Percentiles rank a stretch among this genome's conserved stretches.
These are phyloP conservation scores for Juglanconis juglandina DNA, from an alignment of 2,329 filamentous ascomycete species.

Conservation along the genomic window DNA sequence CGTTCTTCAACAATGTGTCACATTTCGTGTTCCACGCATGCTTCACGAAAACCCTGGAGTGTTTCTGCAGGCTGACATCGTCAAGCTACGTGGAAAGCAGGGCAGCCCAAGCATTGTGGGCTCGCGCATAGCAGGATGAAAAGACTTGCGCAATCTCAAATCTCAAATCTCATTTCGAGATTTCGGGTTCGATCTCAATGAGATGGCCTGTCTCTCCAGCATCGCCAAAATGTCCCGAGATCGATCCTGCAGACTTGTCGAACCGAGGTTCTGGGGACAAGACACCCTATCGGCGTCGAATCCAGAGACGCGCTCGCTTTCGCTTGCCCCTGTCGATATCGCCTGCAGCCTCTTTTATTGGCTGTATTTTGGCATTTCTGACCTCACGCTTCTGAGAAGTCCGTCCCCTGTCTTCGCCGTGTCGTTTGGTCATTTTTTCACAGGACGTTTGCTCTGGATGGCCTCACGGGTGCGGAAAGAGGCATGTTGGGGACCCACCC, in stretches of 20 bases:
- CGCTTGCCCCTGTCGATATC: constrained; percentile 1
- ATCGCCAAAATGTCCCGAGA: not conserved
- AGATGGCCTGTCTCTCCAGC: not conserved
- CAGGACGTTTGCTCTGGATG: not conserved
- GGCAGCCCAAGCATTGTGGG: not conserved
- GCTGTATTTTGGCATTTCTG: not conserved
- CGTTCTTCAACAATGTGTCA: too few relatives aligned
- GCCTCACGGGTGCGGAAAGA: not conserved
- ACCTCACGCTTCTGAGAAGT: constrained; percentile 4
- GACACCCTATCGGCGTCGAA: not conserved
- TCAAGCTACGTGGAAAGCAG: too few relatives aligned
- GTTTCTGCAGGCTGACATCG: too few relatives aligned
- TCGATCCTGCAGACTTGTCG: not conserved
- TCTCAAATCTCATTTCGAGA: not conserved
- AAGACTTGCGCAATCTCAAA: not conserved
- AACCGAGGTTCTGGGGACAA: not conserved
- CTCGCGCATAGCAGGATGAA: not conserved
- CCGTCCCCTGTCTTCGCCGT: constrained; percentile 1
- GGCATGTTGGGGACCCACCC: not conserved
- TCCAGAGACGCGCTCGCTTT: not conserved
- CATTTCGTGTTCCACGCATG: too few relatives aligned
- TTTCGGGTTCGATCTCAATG: not conserved
- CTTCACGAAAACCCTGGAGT: too few relatives aligned
- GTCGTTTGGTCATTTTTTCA: not conserved
- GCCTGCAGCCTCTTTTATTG: not conserved